Base-by-base conservation (phyloP, 495 filamentous ascomycete species). In the Hyphodiscus hymeniophilus region DNA sequence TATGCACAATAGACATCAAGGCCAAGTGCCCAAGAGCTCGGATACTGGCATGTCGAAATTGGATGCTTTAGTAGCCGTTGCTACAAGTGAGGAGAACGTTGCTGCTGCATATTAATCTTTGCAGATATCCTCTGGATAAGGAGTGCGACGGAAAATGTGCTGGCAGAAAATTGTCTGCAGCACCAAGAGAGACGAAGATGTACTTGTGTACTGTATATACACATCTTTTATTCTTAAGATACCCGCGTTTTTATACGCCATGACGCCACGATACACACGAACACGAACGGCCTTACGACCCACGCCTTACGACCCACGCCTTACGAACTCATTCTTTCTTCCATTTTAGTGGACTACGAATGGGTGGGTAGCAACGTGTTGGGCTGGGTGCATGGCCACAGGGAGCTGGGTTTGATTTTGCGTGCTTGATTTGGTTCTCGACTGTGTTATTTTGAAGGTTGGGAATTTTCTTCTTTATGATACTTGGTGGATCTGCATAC, bases 21-120 rank as follows among this genome's bases (percentile, higher is more conserved):
- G 5, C 4, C 59, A 42, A 32, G 42, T 24, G 2, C 56, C 56
- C 52, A 65, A 45, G 67, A 56, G 38, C 28, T 57, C 38, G 57
- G 66, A 64, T 51, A 68, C 63, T 38, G 75, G 75, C 39, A 84
- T 90, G 80, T 73, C 76, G 43, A 71, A 85, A 12, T 66, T 95
- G 18, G 85, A 95, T 48, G 86, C 87, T 13, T 75, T 95, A 24
- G 89, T 95, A 21, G 89, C 89, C 2, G 88, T 92, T 45, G 89
- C 89, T 7, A 92, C 89, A 2, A 86, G 84, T 49, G 85, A 94
- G 59, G 80, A 85, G 35, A 78, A 82, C 36, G 73, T 72, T 16
- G 70, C 76, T 0, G 65, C 77, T 5, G 66, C 50, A 6, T 56
- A 53, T 22, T 54, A 51, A 42, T 3, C 16, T 2, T 10, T 36